Conservation (phyloP, 176 grass and related monocot genomes). For the Cenchrus americanus region DNA sequence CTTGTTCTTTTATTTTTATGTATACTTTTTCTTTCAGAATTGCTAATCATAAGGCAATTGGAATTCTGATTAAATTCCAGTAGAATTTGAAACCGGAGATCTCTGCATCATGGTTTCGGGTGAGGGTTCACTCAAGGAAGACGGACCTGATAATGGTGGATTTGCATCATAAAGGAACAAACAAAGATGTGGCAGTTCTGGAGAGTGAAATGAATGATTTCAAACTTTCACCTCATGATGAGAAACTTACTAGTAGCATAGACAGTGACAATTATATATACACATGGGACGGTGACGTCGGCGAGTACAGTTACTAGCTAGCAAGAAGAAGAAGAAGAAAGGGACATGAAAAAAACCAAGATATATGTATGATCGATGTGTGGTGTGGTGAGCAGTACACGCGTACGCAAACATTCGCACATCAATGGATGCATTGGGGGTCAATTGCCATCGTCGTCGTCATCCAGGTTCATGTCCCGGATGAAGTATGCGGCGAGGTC, state of each 20-base stretch:
- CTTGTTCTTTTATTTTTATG: not conserved
- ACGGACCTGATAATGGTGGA: too few relatives aligned
- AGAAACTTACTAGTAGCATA: not conserved
- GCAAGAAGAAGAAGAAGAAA: not conserved
- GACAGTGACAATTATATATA: not conserved
- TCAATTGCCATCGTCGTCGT: not conserved
- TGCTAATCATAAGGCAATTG: not conserved
- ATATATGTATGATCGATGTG: not conserved
- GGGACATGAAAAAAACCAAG: not conserved
- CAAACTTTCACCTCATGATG: too few relatives aligned
- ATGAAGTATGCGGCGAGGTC: conserved; percentile 26
- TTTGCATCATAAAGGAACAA: too few relatives aligned
- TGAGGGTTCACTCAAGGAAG: too few relatives aligned
- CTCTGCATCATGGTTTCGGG: too few relatives aligned
- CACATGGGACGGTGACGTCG: not conserved
- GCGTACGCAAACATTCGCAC: not conserved
- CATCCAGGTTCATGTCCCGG: conserved; percentile 2
- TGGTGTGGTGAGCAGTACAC: not conserved
- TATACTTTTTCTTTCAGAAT: not conserved
- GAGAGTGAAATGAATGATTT: not conserved
- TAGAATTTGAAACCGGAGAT: too few relatives aligned
- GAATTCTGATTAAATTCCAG: too few relatives aligned
- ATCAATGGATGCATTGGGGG: not conserved
- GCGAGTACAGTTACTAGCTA: not conserved
- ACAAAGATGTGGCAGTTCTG: not conserved